These are phyloP conservation scores for Lepiota venenata DNA, from an alignment of 768 basidiomycete species.

Conservation along the genomic window DNA sequence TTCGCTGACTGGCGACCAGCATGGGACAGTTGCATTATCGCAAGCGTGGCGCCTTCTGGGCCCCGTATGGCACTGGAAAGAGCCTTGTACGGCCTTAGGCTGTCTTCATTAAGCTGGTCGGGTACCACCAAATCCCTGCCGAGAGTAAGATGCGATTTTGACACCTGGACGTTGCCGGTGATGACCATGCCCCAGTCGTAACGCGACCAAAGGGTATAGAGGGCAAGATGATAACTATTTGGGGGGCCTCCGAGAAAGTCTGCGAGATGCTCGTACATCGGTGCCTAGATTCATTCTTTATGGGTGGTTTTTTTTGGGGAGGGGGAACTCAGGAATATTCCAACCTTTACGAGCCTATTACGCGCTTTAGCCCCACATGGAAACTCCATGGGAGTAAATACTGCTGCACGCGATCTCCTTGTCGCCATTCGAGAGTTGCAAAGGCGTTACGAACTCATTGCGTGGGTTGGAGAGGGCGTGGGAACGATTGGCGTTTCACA, in stretches of 20 bases:
- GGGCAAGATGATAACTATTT: constrained; percentile 52
- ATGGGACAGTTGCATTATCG: constrained; percentile 85
- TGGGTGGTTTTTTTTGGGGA: background rate
- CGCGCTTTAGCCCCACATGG: constrained; percentile 38
- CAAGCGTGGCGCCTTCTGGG: constrained; percentile 32
- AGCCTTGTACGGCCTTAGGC: constrained; percentile 44
- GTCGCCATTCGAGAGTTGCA: too few relatives aligned
- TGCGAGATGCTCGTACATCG: constrained; percentile 86
- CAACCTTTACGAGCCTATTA: constrained; percentile 57
- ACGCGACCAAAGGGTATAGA: constrained; percentile 75
- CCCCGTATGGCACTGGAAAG: constrained; percentile 53
- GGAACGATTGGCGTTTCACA: too few relatives aligned
- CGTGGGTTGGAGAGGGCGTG: too few relatives aligned
- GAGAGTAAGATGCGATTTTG: constrained; percentile 56
- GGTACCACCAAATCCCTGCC: constrained; percentile 74
- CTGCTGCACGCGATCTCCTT: background rate
- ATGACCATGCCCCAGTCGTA: constrained; percentile 86
- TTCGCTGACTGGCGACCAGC: constrained; percentile 79
- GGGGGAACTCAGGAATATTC: background rate
- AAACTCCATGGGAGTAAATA: constrained; percentile 17
- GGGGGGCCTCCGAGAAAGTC: constrained; percentile 67
- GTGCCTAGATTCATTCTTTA: constrained; percentile 47
- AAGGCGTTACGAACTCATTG: too few relatives aligned
- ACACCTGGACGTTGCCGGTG: constrained; percentile 83
- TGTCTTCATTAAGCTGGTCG: constrained; percentile 32